Conservation (phyloP, 2,329 filamentous ascomycete genomes). For the Verticillium klebahnii region DNA sequence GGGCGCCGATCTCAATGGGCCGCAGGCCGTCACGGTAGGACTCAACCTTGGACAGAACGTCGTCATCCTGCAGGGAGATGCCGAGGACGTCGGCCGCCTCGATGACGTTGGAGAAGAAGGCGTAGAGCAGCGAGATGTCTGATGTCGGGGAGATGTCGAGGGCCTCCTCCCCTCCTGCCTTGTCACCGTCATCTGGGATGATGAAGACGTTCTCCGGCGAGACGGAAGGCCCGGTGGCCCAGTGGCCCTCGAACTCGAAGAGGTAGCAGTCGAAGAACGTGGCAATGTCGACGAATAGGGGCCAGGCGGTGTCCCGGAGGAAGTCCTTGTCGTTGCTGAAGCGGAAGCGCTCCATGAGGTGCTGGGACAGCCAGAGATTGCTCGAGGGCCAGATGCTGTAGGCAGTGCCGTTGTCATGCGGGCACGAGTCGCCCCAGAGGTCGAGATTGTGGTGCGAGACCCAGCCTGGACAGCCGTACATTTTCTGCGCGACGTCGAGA, state of each 20-base stretch:
- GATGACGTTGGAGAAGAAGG: constrained; percentile 5
- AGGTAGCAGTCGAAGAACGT: constrained; percentile 34
- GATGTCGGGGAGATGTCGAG: background rate
- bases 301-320: constrained; percentile 17
- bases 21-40: constrained; percentile 1
- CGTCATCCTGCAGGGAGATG: constrained; percentile 1
- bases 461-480: constrained; percentile 33
- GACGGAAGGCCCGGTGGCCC: constrained; percentile 16
- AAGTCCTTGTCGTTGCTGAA: constrained; percentile 24
- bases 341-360: constrained; percentile 32
- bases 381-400: constrained; percentile 32
- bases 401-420: constrained; percentile 22
- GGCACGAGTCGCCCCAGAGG: constrained; percentile 32
- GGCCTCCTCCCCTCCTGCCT: constrained; percentile 10
- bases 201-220: constrained; percentile 19
- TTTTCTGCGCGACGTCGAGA: constrained; percentile 23
- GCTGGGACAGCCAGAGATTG: constrained; percentile 31
- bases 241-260: constrained; percentile 22
- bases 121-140: constrained; percentile 2
- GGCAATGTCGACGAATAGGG: constrained; percentile 26
- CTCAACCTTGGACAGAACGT: background rate
- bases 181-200: constrained; percentile 8
- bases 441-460: constrained; percentile 34
- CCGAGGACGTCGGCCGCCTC: constrained; percentile 3
- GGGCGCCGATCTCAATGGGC: constrained; percentile 1